Conservation (phyloP, 2,329 filamentous ascomycete species). For the Aspergillus neoniger region DNA sequence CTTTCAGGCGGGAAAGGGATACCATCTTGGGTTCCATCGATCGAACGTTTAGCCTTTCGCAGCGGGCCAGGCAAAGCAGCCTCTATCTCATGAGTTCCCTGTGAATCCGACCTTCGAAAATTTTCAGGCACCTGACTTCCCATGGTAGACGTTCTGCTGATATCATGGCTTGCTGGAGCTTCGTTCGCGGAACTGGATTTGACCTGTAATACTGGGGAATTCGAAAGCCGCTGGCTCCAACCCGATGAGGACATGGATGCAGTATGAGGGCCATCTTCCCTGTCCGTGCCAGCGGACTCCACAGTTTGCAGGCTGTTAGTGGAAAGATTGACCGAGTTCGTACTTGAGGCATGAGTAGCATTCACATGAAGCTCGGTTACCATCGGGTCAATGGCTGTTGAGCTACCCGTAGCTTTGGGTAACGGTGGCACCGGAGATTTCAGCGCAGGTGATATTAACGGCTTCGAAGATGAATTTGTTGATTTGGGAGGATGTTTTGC, state of each 20-base stretch:
- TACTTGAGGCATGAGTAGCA: slow-evolving; percentile 33
- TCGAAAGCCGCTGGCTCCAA: slow-evolving; percentile 29
- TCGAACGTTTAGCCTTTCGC: slow-evolving; percentile 27
- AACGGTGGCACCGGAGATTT: slow-evolving; percentile 43
- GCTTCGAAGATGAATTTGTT: slow-evolving; percentile 45
- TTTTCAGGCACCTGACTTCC: slow-evolving; percentile 26
- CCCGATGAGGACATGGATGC: slow-evolving; percentile 35
- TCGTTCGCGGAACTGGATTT: slow-evolving; percentile 35
- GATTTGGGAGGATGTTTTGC: slow-evolving; percentile 46
- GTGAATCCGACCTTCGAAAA: slow-evolving; percentile 32
- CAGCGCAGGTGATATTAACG: slow-evolving; percentile 36
- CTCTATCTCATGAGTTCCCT: slow-evolving; percentile 32
- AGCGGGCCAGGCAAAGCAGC: slow-evolving; percentile 24
- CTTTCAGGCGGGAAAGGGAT: slow-evolving; percentile 36
- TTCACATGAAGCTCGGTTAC: slow-evolving; percentile 50
- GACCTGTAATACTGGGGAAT: slow-evolving; percentile 38
- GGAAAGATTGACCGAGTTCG: slow-evolving; percentile 34
- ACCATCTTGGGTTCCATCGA: slow-evolving; percentile 28
- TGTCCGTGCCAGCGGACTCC: slow-evolving; percentile 32
- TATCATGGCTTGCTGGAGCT: slow-evolving; percentile 21
- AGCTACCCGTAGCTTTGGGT: slow-evolving; percentile 35
- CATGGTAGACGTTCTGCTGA: slow-evolving; percentile 23
- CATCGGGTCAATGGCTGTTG: slow-evolving; percentile 46
- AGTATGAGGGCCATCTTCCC: slow-evolving; percentile 32
- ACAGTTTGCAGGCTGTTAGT: slow-evolving; percentile 33